Evolutionary conservation across 2,329 filamentous ascomycete species (phyloP).

Genomic region (Paecilomyces niveus): DNA sequence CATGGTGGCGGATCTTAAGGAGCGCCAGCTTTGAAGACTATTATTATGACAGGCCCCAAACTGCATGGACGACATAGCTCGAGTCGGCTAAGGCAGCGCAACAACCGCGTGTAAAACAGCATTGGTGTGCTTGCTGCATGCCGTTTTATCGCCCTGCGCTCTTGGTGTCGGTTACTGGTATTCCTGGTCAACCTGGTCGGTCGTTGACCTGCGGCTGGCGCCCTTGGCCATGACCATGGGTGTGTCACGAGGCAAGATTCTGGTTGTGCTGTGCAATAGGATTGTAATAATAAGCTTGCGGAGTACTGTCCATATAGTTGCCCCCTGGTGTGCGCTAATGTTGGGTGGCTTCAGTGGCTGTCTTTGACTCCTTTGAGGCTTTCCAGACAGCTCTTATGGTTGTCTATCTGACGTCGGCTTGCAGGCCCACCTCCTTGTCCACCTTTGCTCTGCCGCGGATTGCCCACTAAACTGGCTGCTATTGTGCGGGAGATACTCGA

Average conservation of each 20-base stretch:
- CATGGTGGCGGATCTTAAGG: neutral
- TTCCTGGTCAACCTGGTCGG: neutral
- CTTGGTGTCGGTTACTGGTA: no score
- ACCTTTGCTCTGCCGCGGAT: conserved; percentile 8
- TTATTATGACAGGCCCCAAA: neutral
- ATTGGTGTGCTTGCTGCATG: neutral
- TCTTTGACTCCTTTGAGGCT: conserved; percentile 8
- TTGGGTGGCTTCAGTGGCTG: conserved; percentile 8
- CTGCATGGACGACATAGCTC: neutral
- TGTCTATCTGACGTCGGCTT: conserved; percentile 22
- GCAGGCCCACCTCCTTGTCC: conserved; percentile 8
- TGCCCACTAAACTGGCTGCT: neutral
- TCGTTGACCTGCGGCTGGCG: neutral
- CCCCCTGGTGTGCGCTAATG: conserved; percentile 11
- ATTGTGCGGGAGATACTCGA: neutral
- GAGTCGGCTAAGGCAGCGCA: neutral
- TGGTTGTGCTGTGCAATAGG: neutral
- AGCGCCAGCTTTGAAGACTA: neutral
- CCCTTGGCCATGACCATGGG: neutral
- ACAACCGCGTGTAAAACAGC: neutral
- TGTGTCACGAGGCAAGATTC: neutral
- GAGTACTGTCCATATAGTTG: neutral
- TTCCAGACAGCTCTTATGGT: neutral
- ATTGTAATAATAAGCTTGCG: neutral
- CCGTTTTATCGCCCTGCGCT: no score